These are phyloP conservation scores for Russula sp. DNA, from an alignment of 768 basidiomycete species.

Conservation along the genomic window DNA sequence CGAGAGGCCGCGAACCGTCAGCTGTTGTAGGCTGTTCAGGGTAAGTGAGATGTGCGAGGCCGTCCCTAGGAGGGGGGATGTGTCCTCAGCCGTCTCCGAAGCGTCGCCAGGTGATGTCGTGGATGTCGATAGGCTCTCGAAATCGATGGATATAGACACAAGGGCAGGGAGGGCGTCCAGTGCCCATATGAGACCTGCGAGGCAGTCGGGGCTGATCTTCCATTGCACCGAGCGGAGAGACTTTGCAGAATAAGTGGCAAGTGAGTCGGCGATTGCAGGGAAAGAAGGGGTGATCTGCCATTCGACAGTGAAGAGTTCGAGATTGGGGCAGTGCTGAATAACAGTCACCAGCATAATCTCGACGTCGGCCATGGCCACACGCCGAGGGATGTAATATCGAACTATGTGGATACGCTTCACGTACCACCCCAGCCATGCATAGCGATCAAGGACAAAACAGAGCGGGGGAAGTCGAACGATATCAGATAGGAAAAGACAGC, in stretches of 20 bases:
- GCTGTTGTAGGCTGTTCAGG: slow-evolving; percentile 53
- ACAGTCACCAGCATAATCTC: slow-evolving; percentile 52
- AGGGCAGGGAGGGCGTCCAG: slow-evolving; percentile 56
- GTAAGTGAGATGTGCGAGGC: slow-evolving; percentile 50
- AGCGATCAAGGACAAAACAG: slow-evolving; percentile 45
- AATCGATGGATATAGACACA: slow-evolving; percentile 50
- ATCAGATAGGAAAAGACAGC: slow-evolving; percentile 61
- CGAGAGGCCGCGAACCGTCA: slow-evolving; percentile 54
- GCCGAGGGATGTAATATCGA: slow-evolving; percentile 41
- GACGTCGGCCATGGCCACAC: slow-evolving; percentile 42
- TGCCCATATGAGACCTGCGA: slow-evolving; percentile 68
- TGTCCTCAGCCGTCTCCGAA: slow-evolving; percentile 32
- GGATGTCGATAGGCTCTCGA: slow-evolving; percentile 28
- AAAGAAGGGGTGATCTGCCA: slow-evolving; percentile 57
- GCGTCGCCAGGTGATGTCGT: not conserved
- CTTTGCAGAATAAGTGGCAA: slow-evolving; percentile 45
- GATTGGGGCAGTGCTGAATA: slow-evolving; percentile 61
- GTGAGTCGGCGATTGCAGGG: slow-evolving; percentile 56
- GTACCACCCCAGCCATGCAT: slow-evolving; percentile 61
- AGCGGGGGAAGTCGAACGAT: slow-evolving; percentile 50
- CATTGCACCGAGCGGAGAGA: slow-evolving; percentile 57
- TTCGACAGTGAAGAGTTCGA: slow-evolving; percentile 66
- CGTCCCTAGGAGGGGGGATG: slow-evolving; percentile 48
- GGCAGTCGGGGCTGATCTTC: slow-evolving; percentile 47
- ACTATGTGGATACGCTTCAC: slow-evolving; percentile 65